A percentile compares a stretch with the other conserved stretches of the same genome.
These are phyloP conservation scores for Scutellaria galericulata DNA, from an alignment of 257 asterid genomes.

Conservation along the genomic window DNA sequence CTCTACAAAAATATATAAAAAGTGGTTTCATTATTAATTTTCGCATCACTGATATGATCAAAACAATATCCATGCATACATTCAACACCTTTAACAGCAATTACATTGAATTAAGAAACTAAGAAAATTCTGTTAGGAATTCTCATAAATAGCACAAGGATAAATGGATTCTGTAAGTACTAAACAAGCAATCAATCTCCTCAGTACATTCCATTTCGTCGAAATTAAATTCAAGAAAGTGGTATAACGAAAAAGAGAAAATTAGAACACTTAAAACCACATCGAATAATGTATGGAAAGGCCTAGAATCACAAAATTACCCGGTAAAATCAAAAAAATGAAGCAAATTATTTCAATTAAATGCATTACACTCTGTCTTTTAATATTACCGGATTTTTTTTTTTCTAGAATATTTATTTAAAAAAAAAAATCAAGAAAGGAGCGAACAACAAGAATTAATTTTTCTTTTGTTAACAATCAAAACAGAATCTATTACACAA, in stretches of 20 bases:
- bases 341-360: background rate
- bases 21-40: background rate
- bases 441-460: background rate
- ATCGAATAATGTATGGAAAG: background rate
- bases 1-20: slow-evolving; percentile 22
- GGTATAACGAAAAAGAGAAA: background rate
- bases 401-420: no score
- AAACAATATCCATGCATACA: background rate
- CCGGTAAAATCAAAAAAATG: background rate
- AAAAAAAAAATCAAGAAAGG: slow-evolving; percentile 4
- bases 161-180: background rate
- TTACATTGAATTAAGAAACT: slow-evolving; percentile 1
- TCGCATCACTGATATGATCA: background rate
- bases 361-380: background rate
- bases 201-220: background rate
- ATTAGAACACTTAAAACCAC: background rate
- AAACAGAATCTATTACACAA: background rate
- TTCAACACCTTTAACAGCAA: slow-evolving; percentile 5
- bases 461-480: background rate
- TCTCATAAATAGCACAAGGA: background rate
- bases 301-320: slow-evolving; percentile 9
- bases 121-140: background rate
- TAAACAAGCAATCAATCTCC: background rate
- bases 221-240: slow-evolving; percentile 2
- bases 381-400: background rate